These are phyloP conservation scores for Fusarium anguioides DNA, from an alignment of 2,329 filamentous ascomycete genomes.

Conservation along the genomic window DNA sequence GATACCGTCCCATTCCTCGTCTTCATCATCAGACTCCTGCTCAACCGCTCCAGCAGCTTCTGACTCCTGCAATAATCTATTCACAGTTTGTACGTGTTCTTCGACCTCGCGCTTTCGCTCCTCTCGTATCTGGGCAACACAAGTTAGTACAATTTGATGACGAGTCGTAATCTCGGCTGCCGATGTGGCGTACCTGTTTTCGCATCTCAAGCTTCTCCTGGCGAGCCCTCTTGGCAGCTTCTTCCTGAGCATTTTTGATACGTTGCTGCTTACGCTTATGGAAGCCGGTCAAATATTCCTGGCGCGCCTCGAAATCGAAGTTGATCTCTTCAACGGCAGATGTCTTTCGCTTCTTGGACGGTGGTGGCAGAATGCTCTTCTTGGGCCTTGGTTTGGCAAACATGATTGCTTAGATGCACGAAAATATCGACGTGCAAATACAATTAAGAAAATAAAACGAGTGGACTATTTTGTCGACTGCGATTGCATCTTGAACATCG, in stretches of 20 bases:
- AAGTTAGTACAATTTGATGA: slow-evolving; percentile 25
- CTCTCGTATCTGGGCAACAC: slow-evolving; percentile 74
- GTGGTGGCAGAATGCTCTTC: slow-evolving; percentile 66
- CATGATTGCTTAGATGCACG: slow-evolving; percentile 43
- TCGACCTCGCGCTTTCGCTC: slow-evolving; percentile 85
- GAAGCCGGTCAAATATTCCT: slow-evolving; percentile 94
- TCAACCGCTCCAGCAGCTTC: slow-evolving; percentile 55
- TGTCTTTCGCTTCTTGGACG: slow-evolving; percentile 74
- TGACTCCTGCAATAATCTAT: slow-evolving; percentile 73
- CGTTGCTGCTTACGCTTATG: slow-evolving; percentile 93
- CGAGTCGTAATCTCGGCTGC: background rate
- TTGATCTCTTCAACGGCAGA: slow-evolving; percentile 79
- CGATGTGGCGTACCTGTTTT: slow-evolving; percentile 71
- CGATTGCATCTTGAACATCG: slow-evolving; percentile 6
- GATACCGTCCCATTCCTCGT: slow-evolving; percentile 74
- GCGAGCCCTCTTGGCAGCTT: slow-evolving; percentile 79
- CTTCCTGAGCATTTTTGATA: slow-evolving; percentile 84
- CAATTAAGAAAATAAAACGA: background rate
- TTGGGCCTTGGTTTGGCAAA: slow-evolving; percentile 70
- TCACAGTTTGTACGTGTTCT: slow-evolving; percentile 81
- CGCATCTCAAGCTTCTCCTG: slow-evolving; percentile 80
- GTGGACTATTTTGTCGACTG: slow-evolving; percentile 12
- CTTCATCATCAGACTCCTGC: slow-evolving; percentile 56
- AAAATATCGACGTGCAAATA: background rate
- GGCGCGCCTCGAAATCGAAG: slow-evolving; percentile 82